Evolutionary conservation across 2,329 filamentous ascomycete species (phyloP), one percentile per base, ranked within the genome.

Genomic region (Neurospora sp.): DNA sequence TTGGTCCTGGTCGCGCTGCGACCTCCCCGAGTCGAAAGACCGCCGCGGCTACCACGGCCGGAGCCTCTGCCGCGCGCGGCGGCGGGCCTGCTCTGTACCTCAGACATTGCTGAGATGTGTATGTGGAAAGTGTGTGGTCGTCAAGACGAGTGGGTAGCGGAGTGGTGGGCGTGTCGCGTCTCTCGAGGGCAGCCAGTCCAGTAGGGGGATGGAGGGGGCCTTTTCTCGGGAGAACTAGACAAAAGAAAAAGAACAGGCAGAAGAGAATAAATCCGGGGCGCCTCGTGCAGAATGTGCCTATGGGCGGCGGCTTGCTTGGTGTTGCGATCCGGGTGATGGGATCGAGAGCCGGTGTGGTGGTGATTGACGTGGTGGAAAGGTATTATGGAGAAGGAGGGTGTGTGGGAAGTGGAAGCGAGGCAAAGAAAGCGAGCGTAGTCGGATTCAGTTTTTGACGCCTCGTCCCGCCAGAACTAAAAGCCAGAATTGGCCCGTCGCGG

Each of bases 51-150:
- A 80, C 94, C 94, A 82, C 95, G 91, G 82, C 90, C 87, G 81
- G 93, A 91, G 84, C 92, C 93, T 88, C 96, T 91, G 83, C 95
- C 94, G 84, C 95, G 92, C 85, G 89, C 82, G 83, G 92, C 89
- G 82, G 89, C 87, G 80, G 91, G 87, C 87, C 94, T 89, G 83
- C 91, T 88, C 86, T 93, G 91, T 84, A 92, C 88, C 88, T 98
- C 95, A 87, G 96, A 97, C 96, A 98, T 98, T 84, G 81, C 83
- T 80, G 81, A 80, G 78, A 79, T 82, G 78, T 78, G 79, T 62
- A 15, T 77, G 74, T 77, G 72, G 74, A 73, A 75, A 75, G 69
- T 75, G 72, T 76, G 74, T 73, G 74, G 73, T 73, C 74, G 74
- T 70, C 74, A 71, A 72, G 71, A 71, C 71, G 75, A 72, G 66